Evolutionary conservation across 2,329 filamentous ascomycete genomes (phyloP), one percentile per base, ranked within the genome.

Genomic region (Fusarium musae): DNA sequence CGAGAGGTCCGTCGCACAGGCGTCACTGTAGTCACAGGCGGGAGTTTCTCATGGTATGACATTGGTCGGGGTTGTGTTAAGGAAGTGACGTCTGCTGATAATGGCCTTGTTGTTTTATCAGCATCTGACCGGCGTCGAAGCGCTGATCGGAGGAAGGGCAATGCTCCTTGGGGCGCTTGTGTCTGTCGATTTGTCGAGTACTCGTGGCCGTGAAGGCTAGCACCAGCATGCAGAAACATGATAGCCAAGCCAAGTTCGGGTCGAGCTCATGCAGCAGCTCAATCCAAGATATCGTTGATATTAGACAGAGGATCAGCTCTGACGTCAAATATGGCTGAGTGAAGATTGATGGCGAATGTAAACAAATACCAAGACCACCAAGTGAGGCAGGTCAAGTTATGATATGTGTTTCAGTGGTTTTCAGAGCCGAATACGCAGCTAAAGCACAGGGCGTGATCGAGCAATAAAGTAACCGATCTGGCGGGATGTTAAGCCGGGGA

Each of bases 181-280:
- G 78, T 77, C 21, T 80, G 64, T 60, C 80, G 77, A 49, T 81
- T 80, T 63, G 80, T 80, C 36, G 87, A 89, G 75, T 87, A 90
- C 78, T 90, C 88, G 77, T 90, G 88, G 78, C 88, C 88, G 77
- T 90, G 88, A 26, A 90, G 83, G 80, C 88, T 87, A 56, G 88
- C 88, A 50, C 87, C 88, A 23, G 87, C 84, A 76, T 90, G 89
- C 39, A 90, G 81, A 77, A 90, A 89, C 89, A 91, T 90, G 72
- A 69, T 81, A 69, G 44, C 70, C 66, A 65, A 63, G 66, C 56
- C 68, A 63, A 56, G 19, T 43, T 60, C 58, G 59, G 37, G n/a
- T 66, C 61, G 47, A 75, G 66, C 58, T 69, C 74, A 76, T 76
- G 60, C 42, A 70, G 65, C 59, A 75, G 67, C 61, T 73, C 54